Conservation (phyloP, 2,329 filamentous ascomycete genomes). For the Fusarium verrucosum region DNA sequence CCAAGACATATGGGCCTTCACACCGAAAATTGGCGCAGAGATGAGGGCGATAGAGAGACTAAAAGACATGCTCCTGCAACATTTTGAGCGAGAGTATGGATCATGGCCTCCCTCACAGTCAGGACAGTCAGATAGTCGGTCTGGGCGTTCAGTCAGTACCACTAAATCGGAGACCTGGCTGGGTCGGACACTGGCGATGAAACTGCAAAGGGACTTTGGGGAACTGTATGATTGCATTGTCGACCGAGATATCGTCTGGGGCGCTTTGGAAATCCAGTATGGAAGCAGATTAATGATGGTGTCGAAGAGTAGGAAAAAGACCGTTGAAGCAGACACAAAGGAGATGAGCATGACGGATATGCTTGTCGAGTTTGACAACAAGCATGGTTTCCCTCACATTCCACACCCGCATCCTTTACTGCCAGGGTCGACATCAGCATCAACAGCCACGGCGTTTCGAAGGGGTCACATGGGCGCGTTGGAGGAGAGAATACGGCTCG, state of each 20-base stretch:
- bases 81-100: constrained; percentile 66
- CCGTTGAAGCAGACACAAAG: constrained; percentile 59
- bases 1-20: constrained; percentile 66
- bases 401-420: constrained; percentile 73
- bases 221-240: constrained; percentile 77
- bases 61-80: constrained; percentile 66
- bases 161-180: constrained; percentile 66
- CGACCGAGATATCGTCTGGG: constrained; percentile 72
- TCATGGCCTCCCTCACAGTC: constrained; percentile 71
- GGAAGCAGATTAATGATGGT: constrained; percentile 73
- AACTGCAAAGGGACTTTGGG: constrained; percentile 72
- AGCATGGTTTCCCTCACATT: constrained; percentile 70
- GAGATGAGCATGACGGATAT: constrained; percentile 74
- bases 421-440: constrained; percentile 59
- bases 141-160: constrained; percentile 28
- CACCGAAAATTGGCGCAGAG: constrained; percentile 58
- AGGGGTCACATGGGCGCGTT: constrained; percentile 41
- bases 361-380: constrained; percentile 71
- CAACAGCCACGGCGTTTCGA: constrained; percentile 40
- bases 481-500: constrained; percentile 64
- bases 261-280: constrained; percentile 67
- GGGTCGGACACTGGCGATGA: constrained; percentile 64
- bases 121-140: constrained; percentile 5
- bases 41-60: constrained; percentile 67
- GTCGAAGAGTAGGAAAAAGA: constrained; percentile 55